Conservation (phyloP, 2,329 filamentous ascomycete genomes). For the Beauveria bassiana region DNA sequence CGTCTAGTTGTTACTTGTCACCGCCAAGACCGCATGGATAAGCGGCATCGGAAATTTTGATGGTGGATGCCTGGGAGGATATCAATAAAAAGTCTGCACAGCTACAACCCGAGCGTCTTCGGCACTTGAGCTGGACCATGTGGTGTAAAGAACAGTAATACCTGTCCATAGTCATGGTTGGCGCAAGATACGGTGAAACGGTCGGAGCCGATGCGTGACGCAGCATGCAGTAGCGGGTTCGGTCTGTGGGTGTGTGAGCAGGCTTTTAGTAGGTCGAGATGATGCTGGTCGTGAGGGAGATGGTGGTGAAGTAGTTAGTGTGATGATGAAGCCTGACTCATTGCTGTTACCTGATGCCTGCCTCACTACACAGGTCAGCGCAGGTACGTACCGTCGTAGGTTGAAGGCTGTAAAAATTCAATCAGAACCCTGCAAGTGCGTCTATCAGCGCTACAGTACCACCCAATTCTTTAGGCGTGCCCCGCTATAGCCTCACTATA, state of each 20-base stretch:
- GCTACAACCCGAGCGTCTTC: neutral
- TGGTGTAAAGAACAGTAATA: slow-evolving; percentile 1
- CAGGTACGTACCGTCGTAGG: no score
- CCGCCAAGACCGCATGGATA: neutral
- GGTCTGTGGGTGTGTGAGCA: no score
- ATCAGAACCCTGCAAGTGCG: neutral
- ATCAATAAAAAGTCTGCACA: neutral
- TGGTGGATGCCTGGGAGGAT: neutral
- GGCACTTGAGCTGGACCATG: neutral
- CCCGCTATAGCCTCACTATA: neutral
- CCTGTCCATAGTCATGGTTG: neutral
- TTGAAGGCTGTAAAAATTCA: no score
- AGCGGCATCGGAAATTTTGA: neutral
- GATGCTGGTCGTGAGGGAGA: neutral
- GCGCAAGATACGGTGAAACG: neutral
- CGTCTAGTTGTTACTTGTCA: neutral
- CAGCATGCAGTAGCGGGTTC: neutral
- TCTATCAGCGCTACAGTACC: neutral
- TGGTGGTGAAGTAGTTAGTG: neutral
- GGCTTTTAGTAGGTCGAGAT: no score
- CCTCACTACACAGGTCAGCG: no score
- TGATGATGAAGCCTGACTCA: no score
- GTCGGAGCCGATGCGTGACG: neutral
- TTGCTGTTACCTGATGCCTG: no score
- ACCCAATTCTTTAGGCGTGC: neutral